Base-by-base conservation (phyloP, 805 yeast genomes). In the Tetrapisispora phaffii region DNA sequence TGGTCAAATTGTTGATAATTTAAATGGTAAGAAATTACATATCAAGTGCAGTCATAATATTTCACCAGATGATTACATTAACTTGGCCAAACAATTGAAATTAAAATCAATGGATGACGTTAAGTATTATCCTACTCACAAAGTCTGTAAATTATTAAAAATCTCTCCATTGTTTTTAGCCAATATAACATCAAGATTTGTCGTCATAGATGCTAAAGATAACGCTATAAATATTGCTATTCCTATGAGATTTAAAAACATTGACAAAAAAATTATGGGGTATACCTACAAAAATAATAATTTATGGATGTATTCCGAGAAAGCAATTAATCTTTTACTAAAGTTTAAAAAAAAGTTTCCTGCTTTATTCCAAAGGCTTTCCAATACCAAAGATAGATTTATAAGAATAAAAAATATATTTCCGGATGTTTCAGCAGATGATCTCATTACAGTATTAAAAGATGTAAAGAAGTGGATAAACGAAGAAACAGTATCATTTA, bases 231-330 rank as follows among this genome's bases (percentile, higher is more conserved):
- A 89, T 58, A 69, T 93, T 55, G 97, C 97, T n/a, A 68, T 93
- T 50, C 84, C 82, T 45, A 70, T 90, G 62, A 88, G 88, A 65
- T 83, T 80, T 63, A 95, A 88, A 51, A 75, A 77, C 19, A 76
- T 77, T 48, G 77, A 86, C 54, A 74, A 76, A 55, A 90, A 89
- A 64, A 97, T 86, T 3, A 71, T 88, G 50, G 97, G 97, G 4
- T 90, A 79, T 66, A 79, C 96, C 1, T 74, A 79, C 46, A 79
- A 80, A 56, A 69, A 65, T 33, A 74, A 69, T 21, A 70, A 71
- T 41, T 79, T 77, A 17, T 93, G 97, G 97, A 86, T 80, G 53
- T 93, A 72, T 63, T 83, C 94, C 51, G 79, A 77, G 9, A 67
- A 80, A 53, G 94, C 97, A 0, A 65, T 84, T 33, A 71, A 75